Evolutionary conservation across 257 asterid genomes (phyloP).

Genomic region (Anisodus tanguticus): DNA sequence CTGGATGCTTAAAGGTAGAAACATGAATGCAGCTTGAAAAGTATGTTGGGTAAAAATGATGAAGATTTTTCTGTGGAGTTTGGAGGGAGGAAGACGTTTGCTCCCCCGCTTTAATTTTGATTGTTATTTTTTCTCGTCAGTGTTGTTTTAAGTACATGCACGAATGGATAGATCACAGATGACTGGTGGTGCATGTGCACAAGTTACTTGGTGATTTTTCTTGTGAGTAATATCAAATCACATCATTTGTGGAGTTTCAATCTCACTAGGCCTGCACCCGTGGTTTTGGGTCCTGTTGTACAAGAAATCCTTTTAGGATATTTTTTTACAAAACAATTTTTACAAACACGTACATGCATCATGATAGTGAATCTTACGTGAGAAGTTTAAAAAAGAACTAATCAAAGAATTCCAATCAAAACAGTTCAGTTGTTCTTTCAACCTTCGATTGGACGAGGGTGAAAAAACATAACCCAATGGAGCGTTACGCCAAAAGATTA

Average conservation of each 20-base stretch:
- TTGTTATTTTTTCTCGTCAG: not conserved
- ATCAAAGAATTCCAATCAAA: too few species aligned
- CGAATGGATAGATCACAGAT: not conserved
- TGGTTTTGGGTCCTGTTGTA: not conserved
- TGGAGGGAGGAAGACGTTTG: slow-evolving; percentile 47
- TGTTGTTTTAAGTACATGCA: not conserved
- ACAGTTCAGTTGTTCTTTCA: too few species aligned
- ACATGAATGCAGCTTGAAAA: slow-evolving; percentile 64
- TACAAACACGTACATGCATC: too few species aligned
- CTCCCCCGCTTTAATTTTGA: slow-evolving; percentile 41
- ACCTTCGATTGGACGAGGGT: too few species aligned
- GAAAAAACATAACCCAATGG: too few species aligned
- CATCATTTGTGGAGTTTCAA: not conserved
- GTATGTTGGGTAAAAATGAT: slow-evolving; percentile 87
- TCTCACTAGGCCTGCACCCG: not conserved
- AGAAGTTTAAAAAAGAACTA: too few species aligned
- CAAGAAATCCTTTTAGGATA: not conserved
- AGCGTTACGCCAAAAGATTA: too few species aligned
- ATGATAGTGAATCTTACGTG: too few species aligned
- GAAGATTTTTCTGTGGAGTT: slow-evolving; percentile 75
- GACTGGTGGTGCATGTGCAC: slow-evolving; percentile 9
- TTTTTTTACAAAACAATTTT: not conserved
- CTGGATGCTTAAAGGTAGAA: slow-evolving; percentile 67
- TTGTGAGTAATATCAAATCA: slow-evolving; percentile 17
- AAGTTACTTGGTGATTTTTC: not conserved